Evolutionary conservation across 768 basidiomycete species (phyloP).

Genomic region (Russula earlei): DNA sequence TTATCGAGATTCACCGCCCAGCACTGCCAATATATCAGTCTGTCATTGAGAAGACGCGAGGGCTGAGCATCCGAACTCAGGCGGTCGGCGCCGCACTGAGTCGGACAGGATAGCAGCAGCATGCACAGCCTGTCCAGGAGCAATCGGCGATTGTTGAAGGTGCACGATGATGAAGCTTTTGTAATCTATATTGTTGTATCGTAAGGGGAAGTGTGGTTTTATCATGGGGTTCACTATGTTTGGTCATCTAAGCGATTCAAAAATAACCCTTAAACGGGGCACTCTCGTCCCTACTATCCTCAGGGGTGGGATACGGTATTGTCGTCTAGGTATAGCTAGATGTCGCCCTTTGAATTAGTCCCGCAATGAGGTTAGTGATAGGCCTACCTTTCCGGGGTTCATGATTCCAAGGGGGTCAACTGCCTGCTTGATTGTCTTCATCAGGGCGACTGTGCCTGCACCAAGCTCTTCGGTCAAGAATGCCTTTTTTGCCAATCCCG

Average conservation of each 20-base stretch:
- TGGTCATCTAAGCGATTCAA: background rate
- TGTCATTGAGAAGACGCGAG: slow-evolving; percentile 92
- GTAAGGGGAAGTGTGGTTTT: background rate
- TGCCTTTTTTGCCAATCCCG: slow-evolving; percentile 72
- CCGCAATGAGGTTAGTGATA: background rate
- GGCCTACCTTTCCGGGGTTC: slow-evolving; percentile 74
- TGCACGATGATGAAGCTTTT: slow-evolving; percentile 15
- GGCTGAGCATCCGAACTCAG: slow-evolving; percentile 83
- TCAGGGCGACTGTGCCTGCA: slow-evolving; percentile 68
- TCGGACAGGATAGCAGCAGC: slow-evolving; percentile 23
- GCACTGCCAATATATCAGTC: slow-evolving; percentile 86
- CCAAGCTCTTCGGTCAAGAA: slow-evolving; percentile 81
- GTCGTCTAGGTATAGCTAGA: slow-evolving; percentile 11
- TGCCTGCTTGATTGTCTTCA: slow-evolving; percentile 71
- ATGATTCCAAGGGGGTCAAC: slow-evolving; percentile 70
- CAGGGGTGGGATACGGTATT: background rate
- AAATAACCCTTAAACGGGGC: too few relatives aligned
- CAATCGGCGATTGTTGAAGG: slow-evolving; percentile 22
- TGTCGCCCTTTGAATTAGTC: background rate
- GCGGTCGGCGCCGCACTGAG: slow-evolving; percentile 75
- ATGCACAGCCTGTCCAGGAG: slow-evolving; percentile 11
- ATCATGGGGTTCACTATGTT: background rate
- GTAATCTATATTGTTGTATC: background rate
- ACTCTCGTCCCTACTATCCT: background rate
- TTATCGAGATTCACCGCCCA: slow-evolving; percentile 90